Conservation (phyloP, 2,329 filamentous ascomycete species). For the Didymella glomerata region DNA sequence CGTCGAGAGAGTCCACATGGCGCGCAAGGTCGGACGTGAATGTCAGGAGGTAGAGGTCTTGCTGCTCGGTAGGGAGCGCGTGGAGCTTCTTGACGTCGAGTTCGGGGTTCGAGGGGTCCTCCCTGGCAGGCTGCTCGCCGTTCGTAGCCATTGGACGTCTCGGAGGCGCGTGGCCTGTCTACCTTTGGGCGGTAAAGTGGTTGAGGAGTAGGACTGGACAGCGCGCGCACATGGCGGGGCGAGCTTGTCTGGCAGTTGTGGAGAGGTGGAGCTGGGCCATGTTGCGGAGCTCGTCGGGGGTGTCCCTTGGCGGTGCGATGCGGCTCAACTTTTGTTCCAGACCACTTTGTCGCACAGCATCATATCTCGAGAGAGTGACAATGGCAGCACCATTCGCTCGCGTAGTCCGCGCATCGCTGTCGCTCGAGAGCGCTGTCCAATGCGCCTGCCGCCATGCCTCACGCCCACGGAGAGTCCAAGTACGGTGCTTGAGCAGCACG, state of each 20-base stretch:
- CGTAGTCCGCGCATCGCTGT: conserved; percentile 24
- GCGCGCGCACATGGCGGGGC: conserved; percentile 36
- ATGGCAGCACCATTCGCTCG: conserved; percentile 41
- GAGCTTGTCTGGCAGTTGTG: conserved; percentile 27
- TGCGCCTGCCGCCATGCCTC: conserved; percentile 33
- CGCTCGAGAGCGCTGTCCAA: conserved; percentile 19
- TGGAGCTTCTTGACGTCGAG: conserved; percentile 91
- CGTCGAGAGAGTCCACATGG: conserved; percentile 76
- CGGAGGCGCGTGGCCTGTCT: conserved; percentile 24
- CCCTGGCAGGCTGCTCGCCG: conserved; percentile 45
- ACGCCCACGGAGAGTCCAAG: conserved; percentile 26
- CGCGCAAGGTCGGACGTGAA: conserved; percentile 84
- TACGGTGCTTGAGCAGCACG: conserved; percentile 42
- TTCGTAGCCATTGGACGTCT: conserved; percentile 38
- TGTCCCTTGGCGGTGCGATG: conserved; percentile 36
- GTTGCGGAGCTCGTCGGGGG: conserved; percentile 40
- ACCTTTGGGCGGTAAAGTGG: background rate
- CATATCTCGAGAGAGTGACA: background rate
- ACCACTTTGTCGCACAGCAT: conserved; percentile 7
- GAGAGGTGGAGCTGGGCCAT: conserved; percentile 29
- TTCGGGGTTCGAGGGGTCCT: conserved; percentile 68
- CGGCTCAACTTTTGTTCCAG: conserved; percentile 30
- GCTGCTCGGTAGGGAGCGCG: conserved; percentile 88
- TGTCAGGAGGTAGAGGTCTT: conserved; percentile 90
- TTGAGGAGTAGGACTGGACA: conserved; percentile 12